Percentiles rank a stretch among this genome's conserved stretches.
Conservation (phyloP, 164 flowering plant genomes). For the Cinnamomum micranthum region DNA sequence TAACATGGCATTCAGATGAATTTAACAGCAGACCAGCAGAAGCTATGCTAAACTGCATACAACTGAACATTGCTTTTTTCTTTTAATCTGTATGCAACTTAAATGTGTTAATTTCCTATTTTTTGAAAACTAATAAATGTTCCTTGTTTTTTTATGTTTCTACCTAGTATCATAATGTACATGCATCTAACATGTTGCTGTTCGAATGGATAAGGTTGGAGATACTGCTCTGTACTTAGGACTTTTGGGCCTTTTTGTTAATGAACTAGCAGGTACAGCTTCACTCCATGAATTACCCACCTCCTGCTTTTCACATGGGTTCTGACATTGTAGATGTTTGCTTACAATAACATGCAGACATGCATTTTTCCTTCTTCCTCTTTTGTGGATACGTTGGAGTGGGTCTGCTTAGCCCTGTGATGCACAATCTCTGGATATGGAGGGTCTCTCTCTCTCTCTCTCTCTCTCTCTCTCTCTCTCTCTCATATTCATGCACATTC, state of each 20-base stretch:
- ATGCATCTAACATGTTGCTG: neutral
- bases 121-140: neutral
- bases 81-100: too few species aligned
- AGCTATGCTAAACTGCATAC: too few species aligned
- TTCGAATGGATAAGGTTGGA: slow-evolving; percentile 56
- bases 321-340: slow-evolving; percentile 4
- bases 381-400: slow-evolving; percentile 88
- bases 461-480: slow-evolving; percentile 8
- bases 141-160: neutral
- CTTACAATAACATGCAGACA: slow-evolving; percentile 50
- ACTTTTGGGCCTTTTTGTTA: slow-evolving; percentile 64
- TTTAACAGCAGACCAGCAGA: too few species aligned
- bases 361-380: slow-evolving; percentile 87
- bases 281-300: neutral
- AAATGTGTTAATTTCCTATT: too few species aligned
- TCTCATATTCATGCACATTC: neutral
- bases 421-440: slow-evolving; percentile 99
- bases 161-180: neutral
- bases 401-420: slow-evolving; percentile 87
- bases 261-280: slow-evolving; percentile 78
- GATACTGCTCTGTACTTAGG: slow-evolving; percentile 88
- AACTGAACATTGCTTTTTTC: too few species aligned
- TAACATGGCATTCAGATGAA: too few species aligned
- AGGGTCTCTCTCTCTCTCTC: slow-evolving; percentile 52
- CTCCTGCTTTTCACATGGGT: slow-evolving; percentile 1